phyloP scores from a whole-genome alignment of 2,329 filamentous ascomycete genomes.

The Shiraia bambusicola region DNA sequence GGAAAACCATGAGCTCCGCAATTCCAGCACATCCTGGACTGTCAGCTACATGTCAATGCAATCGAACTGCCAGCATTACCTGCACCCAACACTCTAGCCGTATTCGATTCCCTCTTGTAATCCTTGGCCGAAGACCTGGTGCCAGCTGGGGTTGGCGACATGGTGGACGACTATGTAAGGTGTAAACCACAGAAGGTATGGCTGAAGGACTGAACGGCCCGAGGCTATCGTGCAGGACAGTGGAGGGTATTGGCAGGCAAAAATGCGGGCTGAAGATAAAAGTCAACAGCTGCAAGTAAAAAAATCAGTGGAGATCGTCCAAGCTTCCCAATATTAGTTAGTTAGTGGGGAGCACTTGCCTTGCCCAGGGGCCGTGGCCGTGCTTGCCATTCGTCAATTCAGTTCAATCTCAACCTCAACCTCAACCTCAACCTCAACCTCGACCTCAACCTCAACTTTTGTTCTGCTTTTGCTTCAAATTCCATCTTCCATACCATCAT shows the following conservation, averaged over 20 bases:
- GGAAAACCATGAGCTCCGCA: constrained; percentile 85
- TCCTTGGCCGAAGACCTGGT: constrained; percentile 55
- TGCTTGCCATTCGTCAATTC: not conserved
- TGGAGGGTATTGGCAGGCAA: constrained; percentile 4
- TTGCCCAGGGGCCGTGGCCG: not conserved
- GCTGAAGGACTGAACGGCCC: not conserved
- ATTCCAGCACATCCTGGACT: constrained; percentile 83
- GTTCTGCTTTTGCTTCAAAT: too few relatives aligned
- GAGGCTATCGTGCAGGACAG: constrained; percentile 1
- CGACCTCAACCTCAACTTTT: too few relatives aligned
- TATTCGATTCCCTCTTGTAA: constrained; percentile 82
- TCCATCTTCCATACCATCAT: too few relatives aligned
- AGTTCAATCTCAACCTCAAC: not conserved
- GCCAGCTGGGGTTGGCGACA: constrained; percentile 33
- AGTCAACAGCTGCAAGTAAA: not conserved
- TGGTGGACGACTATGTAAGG: constrained; percentile 7
- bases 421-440: not conserved
- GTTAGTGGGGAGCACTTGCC: constrained; percentile 1
- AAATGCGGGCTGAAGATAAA: constrained; percentile 3
- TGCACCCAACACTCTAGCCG: constrained; percentile 86
- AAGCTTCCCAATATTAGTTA: not conserved
- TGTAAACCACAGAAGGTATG: constrained; percentile 1
- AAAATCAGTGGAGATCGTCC: constrained; percentile 3
- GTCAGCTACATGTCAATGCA: not conserved
- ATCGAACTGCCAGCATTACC: constrained; percentile 57